Evolutionary conservation across 495 filamentous ascomycete species (phyloP), one percentile per base, ranked within the genome.

Genomic region (Neurospora sp.): DNA sequence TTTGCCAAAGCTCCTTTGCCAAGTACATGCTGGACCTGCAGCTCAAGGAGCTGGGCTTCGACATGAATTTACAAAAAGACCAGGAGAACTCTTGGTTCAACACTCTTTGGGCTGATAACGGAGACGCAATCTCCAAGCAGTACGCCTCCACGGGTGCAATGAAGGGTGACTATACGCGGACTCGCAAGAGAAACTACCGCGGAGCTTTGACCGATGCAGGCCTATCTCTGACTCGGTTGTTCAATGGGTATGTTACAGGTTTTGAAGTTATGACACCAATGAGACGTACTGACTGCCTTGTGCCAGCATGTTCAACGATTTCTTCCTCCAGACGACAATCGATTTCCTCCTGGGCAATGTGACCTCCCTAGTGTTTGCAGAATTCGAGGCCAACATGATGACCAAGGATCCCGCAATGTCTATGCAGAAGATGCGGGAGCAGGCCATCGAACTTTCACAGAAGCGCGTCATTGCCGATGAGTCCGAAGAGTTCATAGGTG

Each of bases 101-200:
- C 82, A 92, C 89, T 0, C 84, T 98, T 0, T 98, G 95, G 95
- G 95, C 95, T 3, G 95, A 98, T 77, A 98, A 98, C 75, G 95
- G 91, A 31, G 92, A 93, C 79, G 89, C 90, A 2, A 89, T 92
- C 72, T 91, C 89, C 14, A 89, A 88, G 75, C 88, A 90, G 78
- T 90, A 98, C 77, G 94, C 95, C 8, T 95, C 92, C 6, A 97
- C 95, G 0, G 93, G 93, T 5, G 95, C 95, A 0, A 86, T 98
- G 78, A 98, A 98, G 80, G 95, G 95, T 5, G 96, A 98, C 81
- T 98, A 93, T 76, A 98, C 96, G 10, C 87, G 95, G 38, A 98
- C 95, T 4, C 86, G 90, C 44, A 96, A 96, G 84, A 90, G 95
- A 38, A 90, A 98, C 79, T 94, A 96, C 75, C 89, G 92, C n/a